Percentiles rank a stretch among this genome's conserved stretches.
Conservation (phyloP, 2,329 filamentous ascomycete genomes). For the Cladophialophora bantiana region DNA sequence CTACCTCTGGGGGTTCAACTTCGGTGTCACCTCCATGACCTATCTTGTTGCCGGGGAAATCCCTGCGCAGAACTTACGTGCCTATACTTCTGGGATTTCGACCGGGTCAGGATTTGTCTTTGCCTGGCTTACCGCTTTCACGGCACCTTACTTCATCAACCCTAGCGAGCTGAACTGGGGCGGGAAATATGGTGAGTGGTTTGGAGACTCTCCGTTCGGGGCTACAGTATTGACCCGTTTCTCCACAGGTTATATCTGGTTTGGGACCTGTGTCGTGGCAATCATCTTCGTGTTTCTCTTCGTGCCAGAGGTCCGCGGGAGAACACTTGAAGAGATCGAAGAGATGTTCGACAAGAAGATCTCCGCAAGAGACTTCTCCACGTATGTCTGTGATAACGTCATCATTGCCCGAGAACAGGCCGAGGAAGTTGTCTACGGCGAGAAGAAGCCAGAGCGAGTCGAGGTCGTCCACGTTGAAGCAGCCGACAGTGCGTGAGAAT, state of each 20-base stretch:
- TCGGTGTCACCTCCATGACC: neutral
- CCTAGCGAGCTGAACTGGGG: conserved; percentile 62
- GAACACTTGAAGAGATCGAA: conserved; percentile 62
- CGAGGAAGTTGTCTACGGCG: neutral
- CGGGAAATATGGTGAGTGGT: conserved; percentile 56
- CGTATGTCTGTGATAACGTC: neutral
- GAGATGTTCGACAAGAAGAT: conserved; percentile 54
- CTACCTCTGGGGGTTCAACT: neutral
- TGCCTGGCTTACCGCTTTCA: conserved; percentile 65
- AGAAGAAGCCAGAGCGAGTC: neutral
- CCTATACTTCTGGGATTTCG: conserved; percentile 63
- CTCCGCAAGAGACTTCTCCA: neutral
- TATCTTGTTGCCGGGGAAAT: conserved; percentile 54
- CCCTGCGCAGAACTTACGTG: conserved; percentile 62
- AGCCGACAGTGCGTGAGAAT: neutral
- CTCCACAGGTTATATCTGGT: conserved; percentile 65
- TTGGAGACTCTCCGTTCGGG: neutral
- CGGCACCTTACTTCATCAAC: conserved; percentile 67
- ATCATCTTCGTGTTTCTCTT: conserved; percentile 42
- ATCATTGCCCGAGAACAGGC: conserved; percentile 1
- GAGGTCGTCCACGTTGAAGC: neutral
- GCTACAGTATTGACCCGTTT: neutral
- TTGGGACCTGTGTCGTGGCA: conserved; percentile 13
- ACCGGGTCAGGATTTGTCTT: conserved; percentile 62
- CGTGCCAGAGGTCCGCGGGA: conserved; percentile 61